Conservation (phyloP, 2,329 filamentous ascomycete species). For the Stagonosporopsis cucurbitacearum region DNA sequence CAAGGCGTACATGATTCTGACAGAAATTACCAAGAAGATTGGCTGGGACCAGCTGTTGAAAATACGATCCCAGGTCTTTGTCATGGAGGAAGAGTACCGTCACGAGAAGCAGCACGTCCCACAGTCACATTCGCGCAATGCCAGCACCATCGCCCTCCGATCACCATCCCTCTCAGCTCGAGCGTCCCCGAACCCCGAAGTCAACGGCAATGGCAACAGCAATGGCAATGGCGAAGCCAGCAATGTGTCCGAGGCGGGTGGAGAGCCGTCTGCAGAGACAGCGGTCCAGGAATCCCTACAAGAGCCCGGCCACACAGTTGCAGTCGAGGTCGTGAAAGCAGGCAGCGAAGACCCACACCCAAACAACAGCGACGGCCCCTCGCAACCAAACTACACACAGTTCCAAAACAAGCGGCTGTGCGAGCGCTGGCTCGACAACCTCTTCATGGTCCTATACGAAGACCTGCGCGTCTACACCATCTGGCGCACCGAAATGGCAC, state of each 20-base stretch:
- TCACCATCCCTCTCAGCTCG: constrained; percentile 58
- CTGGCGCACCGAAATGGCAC: constrained; percentile 97
- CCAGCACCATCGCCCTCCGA: constrained; percentile 79
- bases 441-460: constrained; percentile 99
- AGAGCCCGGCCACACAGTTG: constrained; percentile 79
- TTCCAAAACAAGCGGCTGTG: constrained; percentile 97
- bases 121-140: constrained; percentile 64
- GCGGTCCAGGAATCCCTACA: constrained; percentile 62
- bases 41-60: constrained; percentile 96
- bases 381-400: constrained; percentile 78
- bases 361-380: background rate
- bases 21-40: constrained; percentile 94
- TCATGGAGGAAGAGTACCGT: constrained; percentile 99
- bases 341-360: constrained; percentile 66
- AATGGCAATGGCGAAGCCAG: no score
- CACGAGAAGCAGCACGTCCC: constrained; percentile 68
- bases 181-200: constrained; percentile 43
- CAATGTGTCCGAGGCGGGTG: no score
- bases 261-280: constrained; percentile 1
- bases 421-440: constrained; percentile 95
- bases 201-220: constrained; percentile 42
- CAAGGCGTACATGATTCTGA: constrained; percentile 91
- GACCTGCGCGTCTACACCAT: constrained; percentile 98
- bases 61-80: constrained; percentile 95
- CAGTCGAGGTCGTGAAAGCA: constrained; percentile 77